Conservation (phyloP, 2,329 filamentous ascomycete species). For the Colletotrichum zoysiae region DNA sequence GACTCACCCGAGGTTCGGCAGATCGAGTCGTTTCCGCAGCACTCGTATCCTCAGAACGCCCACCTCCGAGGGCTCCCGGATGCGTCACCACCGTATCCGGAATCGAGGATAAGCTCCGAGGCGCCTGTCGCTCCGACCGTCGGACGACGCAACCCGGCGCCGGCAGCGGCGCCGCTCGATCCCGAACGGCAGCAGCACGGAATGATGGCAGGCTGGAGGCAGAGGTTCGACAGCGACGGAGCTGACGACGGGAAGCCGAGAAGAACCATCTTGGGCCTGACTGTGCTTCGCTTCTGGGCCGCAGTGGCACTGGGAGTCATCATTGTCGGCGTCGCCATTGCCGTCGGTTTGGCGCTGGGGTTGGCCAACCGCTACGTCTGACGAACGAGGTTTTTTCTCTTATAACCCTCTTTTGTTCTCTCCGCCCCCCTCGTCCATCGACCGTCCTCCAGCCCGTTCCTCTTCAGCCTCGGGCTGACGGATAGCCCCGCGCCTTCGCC, state of each 20-base stretch:
- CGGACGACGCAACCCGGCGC: conserved; percentile 21
- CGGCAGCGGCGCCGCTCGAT: conserved; percentile 14
- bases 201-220: conserved; percentile 21
- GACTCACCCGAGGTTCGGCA: conserved; percentile 33
- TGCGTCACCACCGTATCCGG: conserved; percentile 26
- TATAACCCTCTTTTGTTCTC: conserved; percentile 17
- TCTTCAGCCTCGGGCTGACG: conserved; percentile 39
- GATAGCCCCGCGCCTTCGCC: conserved; percentile 17
- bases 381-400: conserved; percentile 22
- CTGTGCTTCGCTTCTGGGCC: conserved; percentile 38
- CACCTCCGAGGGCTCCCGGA: conserved; percentile 21
- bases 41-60: conserved; percentile 26
- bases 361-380: conserved; percentile 41
- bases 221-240: conserved; percentile 26
- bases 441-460: background rate
- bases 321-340: conserved; percentile 38
- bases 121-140: conserved; percentile 8
- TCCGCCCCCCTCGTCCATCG: conserved; percentile 10
- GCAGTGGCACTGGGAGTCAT: conserved; percentile 35
- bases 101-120: conserved; percentile 26
- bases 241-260: conserved; percentile 20
- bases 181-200: conserved; percentile 16
- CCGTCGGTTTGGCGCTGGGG: conserved; percentile 38
- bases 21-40: conserved; percentile 20
- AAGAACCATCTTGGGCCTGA: conserved; percentile 38